These are phyloP conservation scores for Imleria badia DNA, from an alignment of 768 basidiomycete species.

Conservation along the genomic window DNA sequence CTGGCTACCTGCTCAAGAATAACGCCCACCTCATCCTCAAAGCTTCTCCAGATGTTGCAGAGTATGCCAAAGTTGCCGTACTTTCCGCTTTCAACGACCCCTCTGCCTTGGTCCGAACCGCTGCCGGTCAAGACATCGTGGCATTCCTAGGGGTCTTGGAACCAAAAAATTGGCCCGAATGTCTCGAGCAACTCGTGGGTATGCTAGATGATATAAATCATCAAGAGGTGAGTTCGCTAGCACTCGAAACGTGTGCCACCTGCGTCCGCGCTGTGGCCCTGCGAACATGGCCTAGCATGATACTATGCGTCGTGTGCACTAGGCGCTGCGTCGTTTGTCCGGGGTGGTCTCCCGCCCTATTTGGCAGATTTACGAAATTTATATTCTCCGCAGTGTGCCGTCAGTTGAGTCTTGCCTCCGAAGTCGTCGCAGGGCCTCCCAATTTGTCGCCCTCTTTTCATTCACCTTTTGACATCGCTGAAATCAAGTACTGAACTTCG, in stretches of 20 bases:
- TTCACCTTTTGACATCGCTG: neutral
- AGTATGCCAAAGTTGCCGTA: slow-evolving; percentile 73
- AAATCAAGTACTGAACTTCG: slow-evolving; percentile 16
- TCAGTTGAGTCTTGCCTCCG: neutral
- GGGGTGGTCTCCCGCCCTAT: neutral
- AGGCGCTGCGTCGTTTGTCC: slow-evolving; percentile 8
- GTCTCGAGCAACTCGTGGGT: slow-evolving; percentile 79
- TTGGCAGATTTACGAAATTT: slow-evolving; percentile 5
- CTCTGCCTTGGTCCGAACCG: slow-evolving; percentile 88
- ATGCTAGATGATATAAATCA: slow-evolving; percentile 76
- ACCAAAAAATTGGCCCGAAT: slow-evolving; percentile 94
- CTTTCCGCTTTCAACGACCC: slow-evolving; percentile 80
- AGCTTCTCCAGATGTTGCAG: slow-evolving; percentile 61
- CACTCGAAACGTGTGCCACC: neutral
- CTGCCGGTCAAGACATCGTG: slow-evolving; percentile 91
- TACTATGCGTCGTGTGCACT: neutral
- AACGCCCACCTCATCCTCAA: slow-evolving; percentile 78
- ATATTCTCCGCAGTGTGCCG: slow-evolving; percentile 2
- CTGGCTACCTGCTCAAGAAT: slow-evolving; percentile 97
- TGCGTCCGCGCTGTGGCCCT: neutral
- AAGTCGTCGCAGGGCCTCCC: neutral
- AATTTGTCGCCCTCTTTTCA: neutral
- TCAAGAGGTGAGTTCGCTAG: slow-evolving; percentile 75
- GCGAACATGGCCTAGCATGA: neutral
- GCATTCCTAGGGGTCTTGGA: slow-evolving; percentile 85